Percentiles rank a stretch among this genome's conserved stretches.
Conservation (phyloP, 441 rosid genomes). For the Cnidoscolus chayamansa region DNA sequence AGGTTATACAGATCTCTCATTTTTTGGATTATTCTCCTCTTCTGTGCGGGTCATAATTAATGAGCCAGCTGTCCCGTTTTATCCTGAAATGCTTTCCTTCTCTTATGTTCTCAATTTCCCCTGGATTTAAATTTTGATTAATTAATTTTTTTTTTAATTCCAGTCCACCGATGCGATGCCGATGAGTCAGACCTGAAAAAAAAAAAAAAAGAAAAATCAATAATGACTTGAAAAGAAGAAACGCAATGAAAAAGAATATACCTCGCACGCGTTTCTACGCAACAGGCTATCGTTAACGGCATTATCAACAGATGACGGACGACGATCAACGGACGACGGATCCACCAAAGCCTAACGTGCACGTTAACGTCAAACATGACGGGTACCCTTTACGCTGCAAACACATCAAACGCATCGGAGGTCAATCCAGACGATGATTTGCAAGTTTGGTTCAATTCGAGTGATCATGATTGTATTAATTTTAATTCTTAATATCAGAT, state of each 20-base stretch:
- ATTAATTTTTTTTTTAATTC: too few species aligned
- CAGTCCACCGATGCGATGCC: too few species aligned
- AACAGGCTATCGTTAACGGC: slow-evolving; percentile 19
- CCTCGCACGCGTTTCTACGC: slow-evolving; percentile 36
- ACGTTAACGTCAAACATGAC: slow-evolving; percentile 18
- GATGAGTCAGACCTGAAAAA: slow-evolving; percentile 10
- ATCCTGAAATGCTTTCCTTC: too few species aligned
- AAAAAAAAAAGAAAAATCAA: neutral
- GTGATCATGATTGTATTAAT: neutral
- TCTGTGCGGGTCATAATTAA: too few species aligned
- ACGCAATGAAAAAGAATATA: slow-evolving; percentile 14
- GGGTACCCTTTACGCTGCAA: neutral
- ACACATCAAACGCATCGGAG: slow-evolving; percentile 2
- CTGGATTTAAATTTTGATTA: too few species aligned
- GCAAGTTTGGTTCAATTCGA: neutral
- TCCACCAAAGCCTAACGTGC: neutral
- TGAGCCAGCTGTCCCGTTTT: too few species aligned
- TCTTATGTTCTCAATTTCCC: too few species aligned
- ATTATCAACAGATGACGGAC: slow-evolving; percentile 20
- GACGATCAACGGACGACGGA: neutral
- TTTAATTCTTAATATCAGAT: slow-evolving; percentile 2
- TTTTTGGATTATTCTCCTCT: too few species aligned
- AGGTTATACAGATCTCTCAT: too few species aligned
- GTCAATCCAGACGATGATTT: neutral
- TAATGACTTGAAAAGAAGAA: neutral